These are phyloP conservation scores for Aspergillus haitiensis DNA, from an alignment of 495 filamentous ascomycete species.

Conservation along the genomic window DNA sequence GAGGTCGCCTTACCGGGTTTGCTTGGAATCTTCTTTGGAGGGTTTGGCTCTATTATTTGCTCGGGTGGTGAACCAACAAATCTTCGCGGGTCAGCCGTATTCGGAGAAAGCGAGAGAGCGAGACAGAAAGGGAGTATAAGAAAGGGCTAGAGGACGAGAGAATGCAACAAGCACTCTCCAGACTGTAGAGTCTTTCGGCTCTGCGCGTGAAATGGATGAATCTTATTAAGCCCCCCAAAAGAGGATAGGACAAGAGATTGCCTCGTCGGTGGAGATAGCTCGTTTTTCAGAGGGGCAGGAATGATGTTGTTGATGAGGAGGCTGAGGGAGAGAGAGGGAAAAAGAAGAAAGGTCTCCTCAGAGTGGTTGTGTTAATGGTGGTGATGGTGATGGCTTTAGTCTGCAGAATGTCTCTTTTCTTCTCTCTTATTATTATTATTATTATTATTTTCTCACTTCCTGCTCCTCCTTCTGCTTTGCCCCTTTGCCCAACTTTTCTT, in stretches of 20 bases:
- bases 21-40: slow-evolving; percentile 25
- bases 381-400: slow-evolving; percentile 14
- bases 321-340: slow-evolving; percentile 9
- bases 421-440: neutral
- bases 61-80: slow-evolving; percentile 26
- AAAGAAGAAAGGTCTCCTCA: slow-evolving; percentile 5
- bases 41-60: slow-evolving; percentile 20
- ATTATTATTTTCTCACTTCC: neutral
- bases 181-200: slow-evolving; percentile 3
- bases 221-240: slow-evolving; percentile 3
- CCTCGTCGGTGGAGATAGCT: slow-evolving; percentile 3
- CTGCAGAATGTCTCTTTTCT: slow-evolving; percentile 11
- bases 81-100: slow-evolving; percentile 22
- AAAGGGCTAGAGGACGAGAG: neutral
- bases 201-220: neutral
- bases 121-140: too few species aligned
- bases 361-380: slow-evolving; percentile 6
- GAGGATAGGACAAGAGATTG: slow-evolving; percentile 1
- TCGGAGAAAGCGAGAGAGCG: neutral
- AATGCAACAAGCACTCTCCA: slow-evolving; percentile 13
- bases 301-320: slow-evolving; percentile 14
- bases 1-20: slow-evolving; percentile 24
- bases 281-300: slow-evolving; percentile 6
- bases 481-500: slow-evolving; percentile 16
- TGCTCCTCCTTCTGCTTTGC: slow-evolving; percentile 8